phyloP scores from a whole-genome alignment of 164 flowering plant genomes.

The Kingdonia uniflora region DNA sequence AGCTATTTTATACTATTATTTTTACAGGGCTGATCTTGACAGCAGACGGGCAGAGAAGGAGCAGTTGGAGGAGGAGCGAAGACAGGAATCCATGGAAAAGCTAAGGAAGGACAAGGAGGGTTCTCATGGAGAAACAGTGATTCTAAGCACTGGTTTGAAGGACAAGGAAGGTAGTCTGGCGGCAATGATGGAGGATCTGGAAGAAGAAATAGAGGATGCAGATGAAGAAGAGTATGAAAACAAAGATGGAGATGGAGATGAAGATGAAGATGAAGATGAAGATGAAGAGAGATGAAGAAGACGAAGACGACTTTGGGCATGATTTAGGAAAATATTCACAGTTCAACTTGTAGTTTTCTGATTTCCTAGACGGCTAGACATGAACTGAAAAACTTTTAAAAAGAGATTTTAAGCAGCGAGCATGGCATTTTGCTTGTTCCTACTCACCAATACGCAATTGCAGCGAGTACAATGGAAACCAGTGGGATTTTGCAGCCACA shows the following conservation, averaged over 20 bases:
- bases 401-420: too few relatives aligned
- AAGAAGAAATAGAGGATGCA: slow-evolving; percentile 42
- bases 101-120: slow-evolving; percentile 80
- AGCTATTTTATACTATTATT: neutral
- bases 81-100: slow-evolving; percentile 66
- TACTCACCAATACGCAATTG: too few relatives aligned
- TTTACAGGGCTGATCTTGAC: slow-evolving; percentile 79
- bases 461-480: too few relatives aligned
- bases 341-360: too few relatives aligned
- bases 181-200: slow-evolving; percentile 26
- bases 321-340: too few relatives aligned
- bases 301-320: slow-evolving; percentile 38
- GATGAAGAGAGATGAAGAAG: slow-evolving; percentile 17
- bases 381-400: too few relatives aligned
- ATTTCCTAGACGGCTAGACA: too few relatives aligned
- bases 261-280: slow-evolving; percentile 30
- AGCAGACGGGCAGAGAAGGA: slow-evolving; percentile 80
- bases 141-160: slow-evolving; percentile 81
- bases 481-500: too few relatives aligned
- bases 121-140: slow-evolving; percentile 61
- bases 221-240: slow-evolving; percentile 41
- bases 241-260: slow-evolving; percentile 34
- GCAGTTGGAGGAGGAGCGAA: slow-evolving; percentile 66
- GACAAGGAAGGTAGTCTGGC: slow-evolving; percentile 22
- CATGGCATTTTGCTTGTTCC: too few relatives aligned